Evolutionary conservation across 2,329 filamentous ascomycete species (phyloP).

Genomic region (Aspergillus sergii): DNA sequence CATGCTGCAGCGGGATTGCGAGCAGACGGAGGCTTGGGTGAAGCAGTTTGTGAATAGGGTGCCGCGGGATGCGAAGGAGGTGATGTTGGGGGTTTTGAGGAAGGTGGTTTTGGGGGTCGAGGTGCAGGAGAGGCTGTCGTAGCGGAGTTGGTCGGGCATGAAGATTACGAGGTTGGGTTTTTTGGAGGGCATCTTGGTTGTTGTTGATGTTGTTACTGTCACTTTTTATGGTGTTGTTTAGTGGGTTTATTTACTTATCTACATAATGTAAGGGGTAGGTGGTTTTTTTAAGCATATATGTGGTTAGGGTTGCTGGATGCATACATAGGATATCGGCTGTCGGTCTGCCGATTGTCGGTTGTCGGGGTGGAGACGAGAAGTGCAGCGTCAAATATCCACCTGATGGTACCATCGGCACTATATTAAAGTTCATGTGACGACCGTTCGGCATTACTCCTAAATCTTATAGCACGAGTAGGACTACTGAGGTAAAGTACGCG

Average conservation of each 20-base stretch:
- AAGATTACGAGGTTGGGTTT: slow-evolving; percentile 35
- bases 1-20: slow-evolving; percentile 51
- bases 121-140: slow-evolving; percentile 46
- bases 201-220: not conserved
- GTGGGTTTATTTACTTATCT: not conserved
- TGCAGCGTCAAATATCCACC: not conserved
- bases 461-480: not conserved
- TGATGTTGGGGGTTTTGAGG: slow-evolving; percentile 45
- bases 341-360: not conserved
- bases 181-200: not conserved
- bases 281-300: not conserved
- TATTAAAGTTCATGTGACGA: not conserved
- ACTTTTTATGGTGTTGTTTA: not conserved
- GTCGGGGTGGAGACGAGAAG: not conserved
- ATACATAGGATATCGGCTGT: not conserved
- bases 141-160: slow-evolving; percentile 54
- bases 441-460: not conserved
- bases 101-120: slow-evolving; percentile 28
- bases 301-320: not conserved
- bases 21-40: slow-evolving; percentile 51
- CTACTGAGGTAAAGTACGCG: not conserved
- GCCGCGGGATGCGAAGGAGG: slow-evolving; percentile 20
- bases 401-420: not conserved
- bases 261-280: not conserved
- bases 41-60: slow-evolving; percentile 52